These are phyloP conservation scores for Pyrus hybrid DNA, from an alignment of 331 rosid genomes.

Conservation along the genomic window DNA sequence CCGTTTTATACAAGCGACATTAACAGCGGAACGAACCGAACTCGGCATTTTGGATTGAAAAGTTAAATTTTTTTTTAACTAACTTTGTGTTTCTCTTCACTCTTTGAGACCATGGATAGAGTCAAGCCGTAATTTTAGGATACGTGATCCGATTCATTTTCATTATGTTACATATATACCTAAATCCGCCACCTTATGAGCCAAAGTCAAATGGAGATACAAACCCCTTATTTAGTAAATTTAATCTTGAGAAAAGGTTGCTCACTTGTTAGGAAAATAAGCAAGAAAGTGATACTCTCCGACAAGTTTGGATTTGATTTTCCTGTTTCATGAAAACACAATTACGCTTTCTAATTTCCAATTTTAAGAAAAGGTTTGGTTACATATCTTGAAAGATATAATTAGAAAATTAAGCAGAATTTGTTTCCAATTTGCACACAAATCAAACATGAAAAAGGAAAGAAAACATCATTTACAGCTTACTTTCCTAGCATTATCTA, in stretches of 20 bases:
- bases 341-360: too few species aligned
- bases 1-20: background rate
- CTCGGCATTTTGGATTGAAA: background rate
- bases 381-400: background rate
- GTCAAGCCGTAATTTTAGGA: background rate
- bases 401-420: background rate
- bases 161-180: too few species aligned
- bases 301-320: background rate
- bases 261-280: background rate
- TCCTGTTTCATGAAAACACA: background rate
- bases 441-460: background rate
- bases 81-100: background rate
- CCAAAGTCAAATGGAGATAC: background rate
- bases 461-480: background rate
- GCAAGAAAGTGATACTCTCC: background rate
- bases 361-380: too few species aligned
- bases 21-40: background rate
- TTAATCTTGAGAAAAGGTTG: background rate
- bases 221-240: background rate
- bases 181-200: too few species aligned
- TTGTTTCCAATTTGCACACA: background rate
- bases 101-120: background rate
- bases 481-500: background rate
- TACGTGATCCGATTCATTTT: too few species aligned
- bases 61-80: background rate